Evolutionary conservation across 305 asterid genomes (phyloP), one percentile per base, ranked within the genome.

Genomic region (Fraxinus sp.): DNA sequence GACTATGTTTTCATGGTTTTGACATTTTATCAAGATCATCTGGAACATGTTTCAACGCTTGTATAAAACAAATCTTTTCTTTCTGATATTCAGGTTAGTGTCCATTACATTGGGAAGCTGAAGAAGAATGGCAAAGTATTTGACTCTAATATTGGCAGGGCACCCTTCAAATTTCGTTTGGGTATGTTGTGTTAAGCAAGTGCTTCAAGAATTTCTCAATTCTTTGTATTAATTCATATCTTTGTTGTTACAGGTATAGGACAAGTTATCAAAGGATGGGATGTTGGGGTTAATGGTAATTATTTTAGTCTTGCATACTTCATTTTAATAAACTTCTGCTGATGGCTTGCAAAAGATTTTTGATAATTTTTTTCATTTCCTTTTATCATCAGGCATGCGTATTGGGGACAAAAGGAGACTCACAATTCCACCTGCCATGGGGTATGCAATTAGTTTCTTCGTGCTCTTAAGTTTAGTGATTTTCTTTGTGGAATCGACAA

Each of bases 241-340:
- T 52, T 77, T 76, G 68, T 80, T 79, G 77, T 85, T 83, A 81
- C 94, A 95, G 99, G 99, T 79, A 86, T 93, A 33, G 99, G 99
- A 72, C 87, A 93, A 88, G 99, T 95, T 85, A 95, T 95, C 52
- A 90, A 92, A 85, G 99, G 99, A 86, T 95, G 98, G 99, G 99
- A 95, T 80, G 96, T 95, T 79, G 99, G 99, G 57, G 96, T 95
- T 77, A 88, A 87, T 66, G 98, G 99, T 94, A 95, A 87, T 80
- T 85, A 57, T 73, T 77, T 36, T 76, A 46, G 24, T 39, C 57
- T 20, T 79, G 9, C 41, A 35, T 77, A 22, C 7, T 76, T 77
- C 74, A 32, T 32, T 71, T 18, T 79, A 13, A n/a, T 36, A 5
- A 49, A 57, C 10, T 59, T 18, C 52, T 79, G 35, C 41, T 32